Percentiles rank a stretch among this genome's conserved stretches.
Evolutionary conservation across 306 rosid genomes (phyloP).

Genomic region (Hippophae tibetana): DNA sequence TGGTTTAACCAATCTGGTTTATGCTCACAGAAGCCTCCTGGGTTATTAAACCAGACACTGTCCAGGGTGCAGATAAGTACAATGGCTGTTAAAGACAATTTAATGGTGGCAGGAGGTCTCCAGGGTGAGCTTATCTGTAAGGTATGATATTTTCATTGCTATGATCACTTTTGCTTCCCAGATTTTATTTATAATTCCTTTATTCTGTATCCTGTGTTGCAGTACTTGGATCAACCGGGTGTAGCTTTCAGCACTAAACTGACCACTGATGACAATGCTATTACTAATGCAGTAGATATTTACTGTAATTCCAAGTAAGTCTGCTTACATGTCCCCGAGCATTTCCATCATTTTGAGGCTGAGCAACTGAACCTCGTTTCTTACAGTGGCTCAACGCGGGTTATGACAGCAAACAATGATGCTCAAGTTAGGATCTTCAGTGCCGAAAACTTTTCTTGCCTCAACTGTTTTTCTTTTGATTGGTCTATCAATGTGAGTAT

Average conservation of each 20-base stretch:
- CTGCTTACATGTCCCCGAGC: neutral
- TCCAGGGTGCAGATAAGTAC: constrained; percentile 91
- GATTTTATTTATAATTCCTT: constrained; percentile 6
- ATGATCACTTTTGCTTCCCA: neutral
- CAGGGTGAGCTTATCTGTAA: constrained; percentile 94
- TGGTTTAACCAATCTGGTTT: constrained; percentile 6
- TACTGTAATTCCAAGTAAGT: constrained; percentile 47
- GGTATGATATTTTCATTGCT: constrained; percentile 30
- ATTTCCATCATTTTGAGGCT: constrained; percentile 1
- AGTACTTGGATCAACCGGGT: constrained; percentile 61
- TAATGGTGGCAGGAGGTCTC: constrained; percentile 85
- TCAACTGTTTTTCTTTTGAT: constrained; percentile 53
- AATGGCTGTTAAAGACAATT: constrained; percentile 78
- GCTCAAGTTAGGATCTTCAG: constrained; percentile 70
- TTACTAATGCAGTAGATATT: constrained; percentile 85
- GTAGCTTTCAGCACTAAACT: constrained; percentile 76
- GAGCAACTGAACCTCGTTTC: constrained; percentile 13
- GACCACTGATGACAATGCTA: constrained; percentile 68
- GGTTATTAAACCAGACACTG: constrained; percentile 45
- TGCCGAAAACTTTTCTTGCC: constrained; percentile 47
- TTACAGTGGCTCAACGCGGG: constrained; percentile 63
- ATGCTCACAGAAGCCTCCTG: constrained; percentile 40
- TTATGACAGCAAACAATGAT: constrained; percentile 79
- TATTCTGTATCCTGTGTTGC: constrained; percentile 15
- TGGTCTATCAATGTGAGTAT: constrained; percentile 96